Base-by-base conservation (phyloP, 768 basidiomycete genomes). In the Cystobasidium onofrii region DNA sequence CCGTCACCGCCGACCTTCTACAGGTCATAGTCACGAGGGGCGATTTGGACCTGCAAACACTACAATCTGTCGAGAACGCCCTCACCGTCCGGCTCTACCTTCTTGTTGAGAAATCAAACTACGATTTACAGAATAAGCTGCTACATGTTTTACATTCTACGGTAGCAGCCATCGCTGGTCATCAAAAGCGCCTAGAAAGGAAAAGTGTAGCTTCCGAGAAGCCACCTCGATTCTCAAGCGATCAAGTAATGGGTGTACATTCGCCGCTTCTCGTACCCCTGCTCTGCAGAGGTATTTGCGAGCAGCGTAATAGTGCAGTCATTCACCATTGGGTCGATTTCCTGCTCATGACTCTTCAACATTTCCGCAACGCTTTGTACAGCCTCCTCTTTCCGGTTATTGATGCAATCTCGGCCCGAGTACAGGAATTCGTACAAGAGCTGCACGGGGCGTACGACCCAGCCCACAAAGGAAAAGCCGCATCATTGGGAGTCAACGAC, bases 271-370 rank as follows among this genome's bases (percentile, higher is more conserved):
- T 96, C 31, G 85, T 89, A 0, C 90, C 89, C 76, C 88, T 89
- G 0, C 83, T 97, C 25, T 83, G 89, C 20, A 91, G 95, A 78
- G 95, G 91, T 1, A 87, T 98, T 60, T 83, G 88, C 13, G 80
- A 83, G 3, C 82, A 84, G 12, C 81, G 85, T 34, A 96, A 95
- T 81, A 86, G 88, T 33, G 85, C 91, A 0, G 85, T 95, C 29
- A 81, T 95, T 34, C 94, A 96, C 78, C 91, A 96, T 77, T 98
- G 95, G 95, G 84, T 98, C 31, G 95, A 98, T 80, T 98, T 99
- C 80, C 85, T 97, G 74, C 85, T 95, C 67, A 90, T 91, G 88
- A 90, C 92, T 0, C 83, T 94, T 20, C 88, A 91, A 2, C 90
- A 92, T 77, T 90, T 92, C 79, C 89, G 89, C 73, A 87, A 88